Conservation (phyloP, 2,329 filamentous ascomycete species). For the Penicillium sp. region DNA sequence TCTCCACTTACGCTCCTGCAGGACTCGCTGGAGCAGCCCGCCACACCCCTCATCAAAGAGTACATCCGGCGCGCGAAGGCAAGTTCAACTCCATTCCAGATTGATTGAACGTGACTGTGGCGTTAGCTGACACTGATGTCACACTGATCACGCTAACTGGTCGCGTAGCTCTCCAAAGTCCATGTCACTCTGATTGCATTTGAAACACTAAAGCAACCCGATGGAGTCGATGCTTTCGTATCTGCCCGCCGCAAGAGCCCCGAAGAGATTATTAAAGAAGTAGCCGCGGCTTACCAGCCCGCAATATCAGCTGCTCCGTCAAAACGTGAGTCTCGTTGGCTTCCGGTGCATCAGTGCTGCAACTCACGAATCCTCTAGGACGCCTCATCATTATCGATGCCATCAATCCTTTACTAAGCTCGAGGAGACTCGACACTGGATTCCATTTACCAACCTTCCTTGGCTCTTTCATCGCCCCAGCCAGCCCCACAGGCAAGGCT, state of each 20-base stretch:
- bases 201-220: conserved; percentile 65
- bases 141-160: conserved; percentile 8
- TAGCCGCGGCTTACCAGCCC: conserved; percentile 44
- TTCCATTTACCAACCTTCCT: conserved; percentile 66
- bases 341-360: not conserved
- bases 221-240: conserved; percentile 66
- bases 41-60: conserved; percentile 66
- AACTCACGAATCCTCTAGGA: conserved; percentile 46
- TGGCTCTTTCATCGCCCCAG: conserved; percentile 64
- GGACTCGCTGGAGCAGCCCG: conserved; percentile 81
- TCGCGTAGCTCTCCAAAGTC: conserved; percentile 52
- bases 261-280: conserved; percentile 58
- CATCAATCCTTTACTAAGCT: conserved; percentile 62
- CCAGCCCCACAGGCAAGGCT: conserved; percentile 24
- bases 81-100: conserved; percentile 14
- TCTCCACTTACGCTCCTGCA: conserved; percentile 85
- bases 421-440: conserved; percentile 44
- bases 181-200: conserved; percentile 77
- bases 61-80: conserved; percentile 75
- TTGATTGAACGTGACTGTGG: not conserved
- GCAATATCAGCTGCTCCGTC: conserved; percentile 17
- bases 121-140: no score
- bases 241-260: conserved; percentile 60
- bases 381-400: conserved; percentile 77
- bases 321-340: conserved; percentile 26